Evolutionary conservation across 2,329 filamentous ascomycete species (phyloP).

Genomic region (Colletotrichum magnum): DNA sequence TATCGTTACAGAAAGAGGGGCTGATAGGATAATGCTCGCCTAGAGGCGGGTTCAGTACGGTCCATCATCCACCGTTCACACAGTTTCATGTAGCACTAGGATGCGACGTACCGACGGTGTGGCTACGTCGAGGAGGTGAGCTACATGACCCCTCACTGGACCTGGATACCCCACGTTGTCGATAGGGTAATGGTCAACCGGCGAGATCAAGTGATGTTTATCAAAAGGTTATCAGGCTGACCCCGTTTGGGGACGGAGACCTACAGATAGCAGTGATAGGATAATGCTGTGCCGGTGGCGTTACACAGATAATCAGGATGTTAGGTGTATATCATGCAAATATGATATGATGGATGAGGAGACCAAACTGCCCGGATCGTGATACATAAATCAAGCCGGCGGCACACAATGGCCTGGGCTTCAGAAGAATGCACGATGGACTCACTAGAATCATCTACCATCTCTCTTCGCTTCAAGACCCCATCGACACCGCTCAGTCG

Average conservation of each 20-base stretch:
- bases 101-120: not conserved
- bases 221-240: not conserved
- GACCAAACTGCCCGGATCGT: not conserved
- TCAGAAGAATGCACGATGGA: conserved; percentile 14
- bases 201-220: not conserved
- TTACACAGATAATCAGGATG: conserved; percentile 3
- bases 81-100: not conserved
- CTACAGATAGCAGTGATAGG: not conserved
- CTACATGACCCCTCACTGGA: not conserved
- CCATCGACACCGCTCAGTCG: not conserved
- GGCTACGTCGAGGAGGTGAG: not conserved
- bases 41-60: not conserved
- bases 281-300: conserved; percentile 17
- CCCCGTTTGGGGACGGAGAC: not conserved
- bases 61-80: not conserved
- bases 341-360: not conserved
- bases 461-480: not conserved
- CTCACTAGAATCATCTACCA: conserved; percentile 8
- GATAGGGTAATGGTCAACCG: conserved; percentile 26
- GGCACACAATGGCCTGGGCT: conserved; percentile 10
- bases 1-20: not conserved
- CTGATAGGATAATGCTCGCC: conserved; percentile 32
- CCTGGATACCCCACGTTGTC: conserved; percentile 8
- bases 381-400: conserved; percentile 1
- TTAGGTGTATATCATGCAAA: not conserved